Percentiles rank a stretch among this genome's conserved stretches.
phyloP scores from a whole-genome alignment of 305 asterid species.

The Fraxinus xanthoxyloides region DNA sequence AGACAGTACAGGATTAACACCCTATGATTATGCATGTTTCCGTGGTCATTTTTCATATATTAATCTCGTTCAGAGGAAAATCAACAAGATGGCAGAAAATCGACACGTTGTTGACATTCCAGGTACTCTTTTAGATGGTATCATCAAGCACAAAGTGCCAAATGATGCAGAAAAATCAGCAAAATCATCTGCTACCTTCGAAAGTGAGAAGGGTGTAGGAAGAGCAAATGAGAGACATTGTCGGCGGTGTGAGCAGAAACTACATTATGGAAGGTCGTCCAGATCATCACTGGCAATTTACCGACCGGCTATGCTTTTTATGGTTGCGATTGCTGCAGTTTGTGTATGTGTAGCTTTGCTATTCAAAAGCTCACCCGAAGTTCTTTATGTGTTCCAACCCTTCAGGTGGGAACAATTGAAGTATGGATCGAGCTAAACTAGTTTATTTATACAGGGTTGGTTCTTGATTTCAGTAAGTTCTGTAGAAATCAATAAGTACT shows the following conservation, averaged over 20 bases:
- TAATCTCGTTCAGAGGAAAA: constrained; percentile 66
- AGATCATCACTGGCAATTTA: constrained; percentile 55
- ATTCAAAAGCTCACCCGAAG: constrained; percentile 79
- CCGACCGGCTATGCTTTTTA: constrained; percentile 81
- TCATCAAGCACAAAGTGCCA: constrained; percentile 32
- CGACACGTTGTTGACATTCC: constrained; percentile 57
- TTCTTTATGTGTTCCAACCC: constrained; percentile 46
- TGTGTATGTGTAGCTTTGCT: constrained; percentile 83
- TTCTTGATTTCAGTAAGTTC: neutral
- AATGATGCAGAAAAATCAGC: constrained; percentile 9
- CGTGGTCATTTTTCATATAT: constrained; percentile 73
- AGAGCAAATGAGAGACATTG: constrained; percentile 28
- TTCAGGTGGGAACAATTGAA: constrained; percentile 81
- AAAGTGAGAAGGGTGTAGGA: constrained; percentile 34
- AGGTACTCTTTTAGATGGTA: constrained; percentile 16
- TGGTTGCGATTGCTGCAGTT: constrained; percentile 78
- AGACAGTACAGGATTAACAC: constrained; percentile 73
- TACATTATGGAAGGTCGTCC: constrained; percentile 34
- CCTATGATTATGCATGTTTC: constrained; percentile 75
- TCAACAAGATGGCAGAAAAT: constrained; percentile 33
- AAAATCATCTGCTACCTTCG: constrained; percentile 34
- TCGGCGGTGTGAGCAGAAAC: constrained; percentile 46
- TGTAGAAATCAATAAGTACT: neutral
- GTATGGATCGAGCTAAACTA: constrained; percentile 55
- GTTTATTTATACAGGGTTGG: neutral